Evolutionary conservation across 2,329 filamentous ascomycete species (phyloP).

Genomic region (Emergomyces africanus): DNA sequence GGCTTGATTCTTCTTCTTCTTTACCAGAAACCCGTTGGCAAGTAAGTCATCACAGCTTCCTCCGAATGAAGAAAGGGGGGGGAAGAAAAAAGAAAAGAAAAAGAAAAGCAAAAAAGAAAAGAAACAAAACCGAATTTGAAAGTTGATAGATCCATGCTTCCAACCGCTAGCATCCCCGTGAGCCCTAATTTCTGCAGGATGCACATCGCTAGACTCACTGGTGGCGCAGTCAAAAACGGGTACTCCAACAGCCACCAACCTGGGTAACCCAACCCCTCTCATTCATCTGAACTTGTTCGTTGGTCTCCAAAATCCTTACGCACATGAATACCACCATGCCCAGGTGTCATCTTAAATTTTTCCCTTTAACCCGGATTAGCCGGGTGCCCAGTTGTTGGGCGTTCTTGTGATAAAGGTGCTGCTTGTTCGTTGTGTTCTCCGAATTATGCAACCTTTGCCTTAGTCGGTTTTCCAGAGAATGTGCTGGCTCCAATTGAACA

Average conservation of each 20-base stretch:
- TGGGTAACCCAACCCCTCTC: not conserved
- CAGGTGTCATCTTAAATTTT: not conserved
- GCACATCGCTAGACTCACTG: not conserved
- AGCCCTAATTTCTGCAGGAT: not conserved
- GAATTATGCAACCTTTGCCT: constrained; percentile 7
- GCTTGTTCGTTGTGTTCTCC: not conserved
- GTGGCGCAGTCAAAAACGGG: not conserved
- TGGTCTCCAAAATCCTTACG: not conserved
- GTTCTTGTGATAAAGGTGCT: constrained; percentile 5
- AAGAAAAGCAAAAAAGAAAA: too few species aligned
- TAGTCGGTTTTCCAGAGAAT: constrained; percentile 4
- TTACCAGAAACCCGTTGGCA: not conserved
- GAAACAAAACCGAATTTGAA: not conserved
- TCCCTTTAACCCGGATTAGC: not conserved
- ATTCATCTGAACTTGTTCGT: not conserved
- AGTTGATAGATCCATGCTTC: not conserved
- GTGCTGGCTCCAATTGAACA: constrained; percentile 10
- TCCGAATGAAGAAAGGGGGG: too few species aligned
- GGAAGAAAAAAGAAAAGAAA: too few species aligned
- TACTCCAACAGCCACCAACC: not conserved
- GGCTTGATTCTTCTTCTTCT: not conserved
- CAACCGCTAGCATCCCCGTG: not conserved
- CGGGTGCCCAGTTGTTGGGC: constrained; percentile 3
- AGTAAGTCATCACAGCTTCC: too few species aligned
- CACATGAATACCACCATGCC: not conserved